These are phyloP conservation scores for Jaltomata sinuosa DNA, from an alignment of 257 asterid species.

Conservation along the genomic window DNA sequence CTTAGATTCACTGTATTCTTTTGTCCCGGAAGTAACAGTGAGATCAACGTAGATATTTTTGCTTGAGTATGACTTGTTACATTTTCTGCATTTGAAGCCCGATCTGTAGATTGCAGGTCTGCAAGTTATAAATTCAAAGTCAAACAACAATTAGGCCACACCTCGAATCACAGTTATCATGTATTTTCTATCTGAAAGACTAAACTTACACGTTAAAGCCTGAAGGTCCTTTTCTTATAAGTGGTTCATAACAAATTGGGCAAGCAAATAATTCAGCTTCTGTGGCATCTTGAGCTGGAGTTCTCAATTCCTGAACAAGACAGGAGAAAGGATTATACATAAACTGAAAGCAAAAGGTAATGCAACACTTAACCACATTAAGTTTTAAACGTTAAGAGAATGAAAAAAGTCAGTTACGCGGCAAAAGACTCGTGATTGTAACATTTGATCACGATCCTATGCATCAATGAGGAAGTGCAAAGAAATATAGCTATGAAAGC, in stretches of 20 bases:
- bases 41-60: conserved; percentile 83
- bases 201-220: conserved; percentile 81
- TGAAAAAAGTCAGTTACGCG: background rate
- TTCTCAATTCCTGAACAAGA: conserved; percentile 44
- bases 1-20: conserved; percentile 63
- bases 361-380: background rate
- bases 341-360: background rate
- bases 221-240: conserved; percentile 81
- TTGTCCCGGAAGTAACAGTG: conserved; percentile 77
- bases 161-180: background rate
- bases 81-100: conserved; percentile 72
- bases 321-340: background rate
- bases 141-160: background rate
- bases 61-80: conserved; percentile 87
- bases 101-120: conserved; percentile 93
- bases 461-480: background rate
- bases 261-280: conserved; percentile 69
- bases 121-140: conserved; percentile 13
- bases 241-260: conserved; percentile 84
- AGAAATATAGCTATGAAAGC: background rate
- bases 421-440: background rate
- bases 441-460: background rate
- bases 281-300: conserved; percentile 23
- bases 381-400: background rate
- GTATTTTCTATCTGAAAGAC: background rate